Conservation (phyloP, 352 stramenopile genomes). For the Pythium aphanidermatum region DNA sequence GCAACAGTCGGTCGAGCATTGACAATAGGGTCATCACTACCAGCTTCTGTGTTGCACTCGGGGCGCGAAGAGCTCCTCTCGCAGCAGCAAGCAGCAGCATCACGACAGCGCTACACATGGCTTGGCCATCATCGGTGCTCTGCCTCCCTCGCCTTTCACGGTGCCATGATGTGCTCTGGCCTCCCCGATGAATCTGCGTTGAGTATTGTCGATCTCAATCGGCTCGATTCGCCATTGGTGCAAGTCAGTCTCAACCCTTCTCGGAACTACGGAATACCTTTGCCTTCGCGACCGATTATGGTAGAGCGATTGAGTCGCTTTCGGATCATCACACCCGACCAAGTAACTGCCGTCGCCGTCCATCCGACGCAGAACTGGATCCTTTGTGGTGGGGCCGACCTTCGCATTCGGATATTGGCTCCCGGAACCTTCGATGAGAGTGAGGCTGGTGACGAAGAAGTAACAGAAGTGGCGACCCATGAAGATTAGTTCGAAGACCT, state of each 20-base stretch:
- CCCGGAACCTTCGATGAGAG: background rate
- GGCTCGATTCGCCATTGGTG: slow-evolving; percentile 14
- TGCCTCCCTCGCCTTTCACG: slow-evolving; percentile 36
- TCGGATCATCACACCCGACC: slow-evolving; percentile 6
- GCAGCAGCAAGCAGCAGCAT: slow-evolving; percentile 15
- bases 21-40: slow-evolving; percentile 1
- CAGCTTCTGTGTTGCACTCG: slow-evolving; percentile 29
- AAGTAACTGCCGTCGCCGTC: slow-evolving; percentile 12
- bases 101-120: slow-evolving; percentile 41
- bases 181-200: slow-evolving; percentile 31
- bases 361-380: slow-evolving; percentile 16
- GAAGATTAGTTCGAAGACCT: background rate
- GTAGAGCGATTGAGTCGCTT: slow-evolving; percentile 13
- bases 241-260: too few relatives aligned
- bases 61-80: slow-evolving; percentile 3
- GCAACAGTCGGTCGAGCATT: background rate
- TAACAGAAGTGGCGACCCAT: too few relatives aligned
- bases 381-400: slow-evolving; percentile 12
- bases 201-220: slow-evolving; percentile 47
- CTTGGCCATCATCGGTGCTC: slow-evolving; percentile 46
- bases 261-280: too few relatives aligned
- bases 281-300: background rate
- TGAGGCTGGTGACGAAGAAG: too few relatives aligned
- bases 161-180: slow-evolving; percentile 44
- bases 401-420: slow-evolving; percentile 7